Evolutionary conservation across 1,139 yeast genomes (phyloP).

Genomic region (Taiozyma sp.): DNA sequence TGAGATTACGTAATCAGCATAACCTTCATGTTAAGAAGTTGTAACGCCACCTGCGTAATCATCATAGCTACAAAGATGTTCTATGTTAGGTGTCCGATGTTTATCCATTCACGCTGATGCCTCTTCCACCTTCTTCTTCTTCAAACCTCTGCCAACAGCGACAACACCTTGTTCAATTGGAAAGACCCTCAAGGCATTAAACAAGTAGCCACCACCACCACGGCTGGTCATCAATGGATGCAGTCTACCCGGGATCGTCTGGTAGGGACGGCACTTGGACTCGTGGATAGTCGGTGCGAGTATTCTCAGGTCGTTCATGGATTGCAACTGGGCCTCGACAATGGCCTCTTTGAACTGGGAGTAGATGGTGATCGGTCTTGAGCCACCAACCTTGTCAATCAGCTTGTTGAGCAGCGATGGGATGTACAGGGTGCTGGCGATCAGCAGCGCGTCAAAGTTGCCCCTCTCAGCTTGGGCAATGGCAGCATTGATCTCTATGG

Average conservation of each 20-base stretch:
- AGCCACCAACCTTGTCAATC: conserved; percentile 71
- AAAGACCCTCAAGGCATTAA: conserved; percentile 75
- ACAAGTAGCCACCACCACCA: conserved; percentile 87
- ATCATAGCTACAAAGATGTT: neutral
- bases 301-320: conserved; percentile 62
- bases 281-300: conserved; percentile 84
- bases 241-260: conserved; percentile 88
- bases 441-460: conserved; percentile 72
- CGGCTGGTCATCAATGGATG: conserved; percentile 95
- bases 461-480: conserved; percentile 46
- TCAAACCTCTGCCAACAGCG: conserved; percentile 25
- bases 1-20: neutral
- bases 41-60: too few relatives aligned
- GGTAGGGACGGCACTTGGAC: conserved; percentile 81
- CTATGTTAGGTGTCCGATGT: too few relatives aligned
- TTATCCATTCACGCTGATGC: neutral
- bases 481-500: conserved; percentile 47
- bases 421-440: conserved; percentile 69
- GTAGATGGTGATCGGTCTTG: conserved; percentile 81
- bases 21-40: neutral
- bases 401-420: conserved; percentile 60
- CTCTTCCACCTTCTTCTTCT: conserved; percentile 15
- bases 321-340: conserved; percentile 64
- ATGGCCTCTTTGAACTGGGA: conserved; percentile 77
- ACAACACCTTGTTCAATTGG: conserved; percentile 48